Conservation (phyloP, 768 basidiomycete genomes). For the Xerocomus brunneocitrinus region DNA sequence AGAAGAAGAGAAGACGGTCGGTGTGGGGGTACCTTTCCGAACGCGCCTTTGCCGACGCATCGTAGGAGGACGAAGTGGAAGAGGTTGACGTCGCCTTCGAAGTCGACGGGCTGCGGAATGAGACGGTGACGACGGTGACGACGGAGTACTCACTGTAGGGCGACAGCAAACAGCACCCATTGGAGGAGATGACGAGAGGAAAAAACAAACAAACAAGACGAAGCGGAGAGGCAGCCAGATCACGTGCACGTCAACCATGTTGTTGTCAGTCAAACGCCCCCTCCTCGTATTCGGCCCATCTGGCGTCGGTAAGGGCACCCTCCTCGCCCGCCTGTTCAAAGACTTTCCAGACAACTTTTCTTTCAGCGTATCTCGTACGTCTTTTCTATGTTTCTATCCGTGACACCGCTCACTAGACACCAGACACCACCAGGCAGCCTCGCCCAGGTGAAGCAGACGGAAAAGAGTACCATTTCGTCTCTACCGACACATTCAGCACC, state of each 20-base stretch:
- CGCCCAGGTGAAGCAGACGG: constrained; percentile 81
- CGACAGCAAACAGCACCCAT: constrained; percentile 87
- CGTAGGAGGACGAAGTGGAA: constrained; percentile 94
- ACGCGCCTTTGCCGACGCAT: constrained; percentile 98
- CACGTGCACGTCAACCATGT: constrained; percentile 16
- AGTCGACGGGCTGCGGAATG: constrained; percentile 75
- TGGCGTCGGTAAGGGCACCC: constrained; percentile 91
- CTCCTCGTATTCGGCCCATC: constrained; percentile 89
- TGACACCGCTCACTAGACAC: neutral
- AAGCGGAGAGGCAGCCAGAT: constrained; percentile 2
- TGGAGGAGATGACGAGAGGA: constrained; percentile 3
- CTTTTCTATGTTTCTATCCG: neutral
- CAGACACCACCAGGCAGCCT: constrained; percentile 87
- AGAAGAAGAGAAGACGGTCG: constrained; percentile 12
- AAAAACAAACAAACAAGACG: constrained; percentile 13
- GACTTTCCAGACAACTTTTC: constrained; percentile 84
- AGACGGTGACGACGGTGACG: neutral
- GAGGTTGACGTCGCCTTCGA: constrained; percentile 91
- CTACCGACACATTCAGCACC: constrained; percentile 61
- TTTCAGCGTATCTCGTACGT: constrained; percentile 88
- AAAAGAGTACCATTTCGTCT: constrained; percentile 83
- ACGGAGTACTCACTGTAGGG: constrained; percentile 51
- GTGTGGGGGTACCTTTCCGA: constrained; percentile 73
- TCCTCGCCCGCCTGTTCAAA: constrained; percentile 73
- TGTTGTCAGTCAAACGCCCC: constrained; percentile 36